Evolutionary conservation across 2,329 filamentous ascomycete genomes (phyloP).

Genomic region (Pseudocercospora fuligena): DNA sequence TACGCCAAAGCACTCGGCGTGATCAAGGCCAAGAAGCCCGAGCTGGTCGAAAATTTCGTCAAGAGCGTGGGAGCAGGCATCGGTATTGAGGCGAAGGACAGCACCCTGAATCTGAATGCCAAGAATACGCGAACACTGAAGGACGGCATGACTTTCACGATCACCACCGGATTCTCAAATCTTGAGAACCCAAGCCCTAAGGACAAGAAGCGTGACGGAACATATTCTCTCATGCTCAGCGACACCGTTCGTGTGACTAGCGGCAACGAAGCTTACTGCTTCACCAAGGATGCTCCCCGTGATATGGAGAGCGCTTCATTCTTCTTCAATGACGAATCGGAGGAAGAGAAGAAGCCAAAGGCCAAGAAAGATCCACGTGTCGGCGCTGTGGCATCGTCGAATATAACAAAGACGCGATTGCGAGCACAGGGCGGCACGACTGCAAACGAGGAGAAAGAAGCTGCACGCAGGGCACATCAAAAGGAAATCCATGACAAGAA

Average conservation of each 20-base stretch:
- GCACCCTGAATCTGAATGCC: slow-evolving; percentile 79
- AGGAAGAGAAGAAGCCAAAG: slow-evolving; percentile 82
- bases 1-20: slow-evolving; percentile 84
- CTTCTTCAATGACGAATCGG: slow-evolving; percentile 97
- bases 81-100: slow-evolving; percentile 87
- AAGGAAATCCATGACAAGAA: slow-evolving; percentile 87
- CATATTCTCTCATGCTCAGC: slow-evolving; percentile 86
- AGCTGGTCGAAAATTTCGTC: slow-evolving; percentile 91
- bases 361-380: slow-evolving; percentile 83
- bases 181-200: slow-evolving; percentile 85
- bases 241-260: slow-evolving; percentile 84
- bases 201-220: slow-evolving; percentile 80
- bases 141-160: slow-evolving; percentile 94
- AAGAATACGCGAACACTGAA: slow-evolving; percentile 85
- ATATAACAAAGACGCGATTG: slow-evolving; percentile 91
- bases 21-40: slow-evolving; percentile 88
- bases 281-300: slow-evolving; percentile 89
- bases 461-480: slow-evolving; percentile 85
- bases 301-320: slow-evolving; percentile 95
- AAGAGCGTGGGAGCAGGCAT: slow-evolving; percentile 92
- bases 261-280: slow-evolving; percentile 78
- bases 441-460: slow-evolving; percentile 86
- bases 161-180: slow-evolving; percentile 88
- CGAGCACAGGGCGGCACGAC: slow-evolving; percentile 89
- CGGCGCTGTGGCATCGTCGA: slow-evolving; percentile 88